Base-by-base conservation (phyloP, 2,329 filamentous ascomycete genomes). In the Aspergillus sp. region DNA sequence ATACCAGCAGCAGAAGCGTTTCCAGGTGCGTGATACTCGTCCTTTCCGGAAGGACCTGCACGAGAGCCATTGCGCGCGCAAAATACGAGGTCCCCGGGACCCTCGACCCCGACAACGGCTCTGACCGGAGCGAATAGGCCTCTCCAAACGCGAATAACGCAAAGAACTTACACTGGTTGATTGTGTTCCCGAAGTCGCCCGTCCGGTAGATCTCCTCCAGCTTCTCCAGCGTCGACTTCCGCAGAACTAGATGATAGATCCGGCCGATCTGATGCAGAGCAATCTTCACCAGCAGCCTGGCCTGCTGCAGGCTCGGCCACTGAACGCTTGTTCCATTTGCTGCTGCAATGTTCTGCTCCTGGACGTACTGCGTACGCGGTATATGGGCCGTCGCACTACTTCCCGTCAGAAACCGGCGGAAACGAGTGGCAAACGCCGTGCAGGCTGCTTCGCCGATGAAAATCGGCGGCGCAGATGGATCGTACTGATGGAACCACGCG, bases 41-140 rank as follows among this genome's bases (percentile, higher is more conserved):
- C 29, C 66, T 51, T 29, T 68, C 64, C 8, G 59, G 61, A 0
- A 60, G 43, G 12, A 67, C 57, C n/a, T 62, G 62, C 8, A 65
- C 47, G 13, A 66, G 29, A 2, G 51, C 55, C 32, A 67, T 52
- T 1, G 64, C 53, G 5, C 52, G 49, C 3, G 64, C 52, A 42
- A 66, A 68, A 28, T 66, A 68, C 1, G 57, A 55, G 1, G 61
- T 64, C 0, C 64, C 65, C 0, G 65, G 64, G 1, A 68, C 61
- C 5, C 50, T 46, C 3, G 45, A 50, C n/a, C 51, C 54, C 11
- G 48, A 46, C 2, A 45, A 45, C 34, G 55, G 42, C 36, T 56
- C 36, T 2, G 58, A 55, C 1, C 61, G 45, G 30, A 61, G 60
- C 0, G 63, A 64, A 35, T 67, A 68, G 2, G 64, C 61, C 30